These are phyloP conservation scores for Pseudofabraea citricarpa DNA, from an alignment of 2,329 filamentous ascomycete species.

Conservation along the genomic window DNA sequence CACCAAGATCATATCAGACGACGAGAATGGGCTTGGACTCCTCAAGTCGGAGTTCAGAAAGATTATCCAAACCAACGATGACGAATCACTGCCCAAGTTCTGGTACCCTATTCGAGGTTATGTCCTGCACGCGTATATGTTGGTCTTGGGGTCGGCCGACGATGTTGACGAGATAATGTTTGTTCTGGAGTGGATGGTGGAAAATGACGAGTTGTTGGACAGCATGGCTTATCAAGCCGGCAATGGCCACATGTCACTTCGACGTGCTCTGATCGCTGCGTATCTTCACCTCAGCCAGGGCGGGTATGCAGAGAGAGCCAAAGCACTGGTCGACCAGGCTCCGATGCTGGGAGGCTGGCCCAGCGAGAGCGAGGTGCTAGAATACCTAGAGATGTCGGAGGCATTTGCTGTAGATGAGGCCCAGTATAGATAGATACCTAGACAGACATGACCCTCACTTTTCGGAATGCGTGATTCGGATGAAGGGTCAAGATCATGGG, in stretches of 20 bases:
- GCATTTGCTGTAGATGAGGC: too few relatives aligned
- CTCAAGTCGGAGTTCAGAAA: conserved; percentile 26
- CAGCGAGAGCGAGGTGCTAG: conserved; percentile 10
- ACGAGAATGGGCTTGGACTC: conserved; percentile 10
- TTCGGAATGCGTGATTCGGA: too few relatives aligned
- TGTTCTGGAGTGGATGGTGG: conserved; percentile 54
- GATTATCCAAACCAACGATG: conserved; percentile 13
- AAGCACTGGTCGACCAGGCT: conserved; percentile 16
- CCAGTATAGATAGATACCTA: too few relatives aligned
- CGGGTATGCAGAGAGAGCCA: conserved; percentile 10
- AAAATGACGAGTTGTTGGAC: conserved; percentile 35
- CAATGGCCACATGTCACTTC: conserved; percentile 15
- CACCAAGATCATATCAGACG: conserved; percentile 13
- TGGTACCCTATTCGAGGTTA: conserved; percentile 40
- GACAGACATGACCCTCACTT: too few relatives aligned
- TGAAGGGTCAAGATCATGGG: too few relatives aligned
- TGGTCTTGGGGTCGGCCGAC: conserved; percentile 55
- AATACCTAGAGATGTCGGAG: too few relatives aligned
- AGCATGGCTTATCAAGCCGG: conserved; percentile 8
- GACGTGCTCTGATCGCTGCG: conserved; percentile 14
- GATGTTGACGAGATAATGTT: conserved; percentile 54
- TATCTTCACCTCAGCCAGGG: conserved; percentile 11
- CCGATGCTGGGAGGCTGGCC: conserved; percentile 25
- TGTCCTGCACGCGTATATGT: conserved; percentile 55
- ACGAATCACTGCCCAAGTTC: conserved; percentile 23